A percentile compares a stretch with the other conserved stretches of the same genome.
Evolutionary conservation across 192 early-diverging fungal genomes (phyloP).

Genomic region (Funneliformis mosseae): DNA sequence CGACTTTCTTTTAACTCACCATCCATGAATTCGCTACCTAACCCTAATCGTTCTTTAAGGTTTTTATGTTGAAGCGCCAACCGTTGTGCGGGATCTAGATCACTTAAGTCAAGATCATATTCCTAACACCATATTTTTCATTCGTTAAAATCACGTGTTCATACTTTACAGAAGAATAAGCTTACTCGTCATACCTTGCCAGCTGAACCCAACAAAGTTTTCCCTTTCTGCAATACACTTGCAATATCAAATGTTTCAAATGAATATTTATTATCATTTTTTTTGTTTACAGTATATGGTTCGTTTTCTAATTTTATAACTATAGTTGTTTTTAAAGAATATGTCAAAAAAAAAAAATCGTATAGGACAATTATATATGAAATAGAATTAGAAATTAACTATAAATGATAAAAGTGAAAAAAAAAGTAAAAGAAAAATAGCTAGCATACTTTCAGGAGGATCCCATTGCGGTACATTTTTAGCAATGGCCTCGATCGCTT

Average conservation of each 20-base stretch:
- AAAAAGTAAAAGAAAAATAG: background rate
- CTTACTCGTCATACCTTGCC: slow-evolving; percentile 54
- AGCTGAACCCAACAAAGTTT: slow-evolving; percentile 78
- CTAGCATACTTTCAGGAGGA: slow-evolving; percentile 45
- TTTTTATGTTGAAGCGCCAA: slow-evolving; percentile 80
- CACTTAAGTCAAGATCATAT: slow-evolving; percentile 82
- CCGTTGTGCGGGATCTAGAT: slow-evolving; percentile 81
- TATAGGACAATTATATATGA: background rate
- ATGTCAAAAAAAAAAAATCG: background rate
- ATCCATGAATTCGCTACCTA: slow-evolving; percentile 88
- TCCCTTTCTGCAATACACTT: slow-evolving; percentile 76
- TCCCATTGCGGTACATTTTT: slow-evolving; percentile 88
- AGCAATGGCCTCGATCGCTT: slow-evolving; percentile 90
- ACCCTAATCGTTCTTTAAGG: slow-evolving; percentile 80
- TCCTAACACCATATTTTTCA: slow-evolving; percentile 48
- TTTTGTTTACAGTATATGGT: slow-evolving; percentile 17
- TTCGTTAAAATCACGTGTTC: background rate
- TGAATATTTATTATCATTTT: slow-evolving; percentile 58
- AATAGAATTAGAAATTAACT: background rate
- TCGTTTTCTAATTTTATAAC: slow-evolving; percentile 34
- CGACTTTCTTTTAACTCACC: slow-evolving; percentile 45
- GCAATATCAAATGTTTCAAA: slow-evolving; percentile 87
- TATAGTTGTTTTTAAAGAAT: slow-evolving; percentile 19
- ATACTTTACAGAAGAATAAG: background rate
- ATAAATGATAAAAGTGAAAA: background rate